Percentiles rank a stretch among this genome's conserved stretches.
Evolutionary conservation across 768 basidiomycete species (phyloP).

Genomic region (Pisolithus microcarpus): DNA sequence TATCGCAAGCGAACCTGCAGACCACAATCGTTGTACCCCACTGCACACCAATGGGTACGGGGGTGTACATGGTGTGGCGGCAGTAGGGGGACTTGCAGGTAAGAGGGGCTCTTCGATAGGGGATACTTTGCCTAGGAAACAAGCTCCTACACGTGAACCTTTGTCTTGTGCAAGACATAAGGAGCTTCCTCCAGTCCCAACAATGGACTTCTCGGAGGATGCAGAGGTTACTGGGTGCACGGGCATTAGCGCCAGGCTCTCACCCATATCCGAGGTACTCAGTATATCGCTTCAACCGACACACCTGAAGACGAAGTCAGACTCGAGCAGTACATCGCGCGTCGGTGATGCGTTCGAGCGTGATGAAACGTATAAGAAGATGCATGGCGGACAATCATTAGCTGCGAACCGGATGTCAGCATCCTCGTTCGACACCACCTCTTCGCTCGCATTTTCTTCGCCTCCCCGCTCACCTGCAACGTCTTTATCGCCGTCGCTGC

Average conservation of each 20-base stretch:
- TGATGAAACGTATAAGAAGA: conserved; percentile 73
- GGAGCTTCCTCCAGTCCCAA: conserved; percentile 51
- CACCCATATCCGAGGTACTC: neutral
- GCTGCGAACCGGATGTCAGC: conserved; percentile 48
- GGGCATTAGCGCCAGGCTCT: neutral
- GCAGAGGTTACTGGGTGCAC: too few relatives aligned
- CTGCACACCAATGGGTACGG: neutral
- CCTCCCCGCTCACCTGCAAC: conserved; percentile 35
- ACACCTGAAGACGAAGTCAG: conserved; percentile 9
- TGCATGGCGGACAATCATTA: conserved; percentile 25
- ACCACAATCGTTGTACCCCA: neutral
- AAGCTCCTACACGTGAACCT: conserved; percentile 7
- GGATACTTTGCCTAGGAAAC: conserved; percentile 11
- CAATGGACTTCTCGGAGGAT: conserved; percentile 18
- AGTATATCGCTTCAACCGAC: neutral
- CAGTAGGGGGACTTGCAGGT: neutral
- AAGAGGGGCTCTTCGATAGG: neutral
- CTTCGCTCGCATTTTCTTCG: conserved; percentile 23
- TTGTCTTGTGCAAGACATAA: conserved; percentile 23
- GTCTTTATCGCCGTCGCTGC: conserved; percentile 24
- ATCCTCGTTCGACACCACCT: conserved; percentile 47
- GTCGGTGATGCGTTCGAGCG: conserved; percentile 85
- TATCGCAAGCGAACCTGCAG: conserved; percentile 39
- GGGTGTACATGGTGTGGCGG: neutral
- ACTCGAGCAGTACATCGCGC: conserved; percentile 12